phyloP scores from a whole-genome alignment of 1,284 basidiomycete species.

The Pisolithus thermaeus region DNA sequence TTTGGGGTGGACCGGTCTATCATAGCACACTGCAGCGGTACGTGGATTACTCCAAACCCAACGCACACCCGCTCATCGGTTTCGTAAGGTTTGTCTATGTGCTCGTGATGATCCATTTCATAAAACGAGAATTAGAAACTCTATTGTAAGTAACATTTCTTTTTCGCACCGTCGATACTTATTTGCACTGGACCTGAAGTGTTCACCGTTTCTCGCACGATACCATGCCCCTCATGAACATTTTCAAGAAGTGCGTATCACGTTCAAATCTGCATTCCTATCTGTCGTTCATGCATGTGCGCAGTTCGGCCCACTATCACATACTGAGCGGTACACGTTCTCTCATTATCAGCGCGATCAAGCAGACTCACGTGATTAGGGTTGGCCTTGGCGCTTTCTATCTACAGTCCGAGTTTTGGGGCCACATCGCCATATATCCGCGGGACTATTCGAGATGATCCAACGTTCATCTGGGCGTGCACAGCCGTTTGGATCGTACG shows the following conservation, averaged over 20 bases:
- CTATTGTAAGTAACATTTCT: slow-evolving; percentile 57
- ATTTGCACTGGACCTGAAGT: slow-evolving; percentile 31
- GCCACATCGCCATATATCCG: slow-evolving; percentile 55
- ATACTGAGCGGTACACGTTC: slow-evolving; percentile 60
- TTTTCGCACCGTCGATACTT: slow-evolving; percentile 6
- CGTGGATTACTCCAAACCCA: slow-evolving; percentile 12
- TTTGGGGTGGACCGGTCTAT: slow-evolving; percentile 65
- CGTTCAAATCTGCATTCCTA: background rate
- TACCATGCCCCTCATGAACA: slow-evolving; percentile 86
- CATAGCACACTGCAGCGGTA: slow-evolving; percentile 80
- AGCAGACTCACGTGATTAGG: slow-evolving; percentile 30
- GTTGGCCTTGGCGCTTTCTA: slow-evolving; percentile 67
- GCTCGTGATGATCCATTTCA: slow-evolving; percentile 82
- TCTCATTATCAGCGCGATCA: background rate
- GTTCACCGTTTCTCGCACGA: slow-evolving; percentile 93
- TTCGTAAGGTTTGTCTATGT: slow-evolving; percentile 64
- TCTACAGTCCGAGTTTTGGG: slow-evolving; percentile 73
- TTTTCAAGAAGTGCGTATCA: slow-evolving; percentile 81
- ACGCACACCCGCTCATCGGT: slow-evolving; percentile 6
- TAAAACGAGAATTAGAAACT: slow-evolving; percentile 93
- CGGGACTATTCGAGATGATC: slow-evolving; percentile 64
- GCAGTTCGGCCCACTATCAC: slow-evolving; percentile 86
- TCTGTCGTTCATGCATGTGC: slow-evolving; percentile 1
- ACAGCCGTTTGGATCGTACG: slow-evolving; percentile 72
- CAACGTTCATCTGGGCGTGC: slow-evolving; percentile 64